These are phyloP conservation scores for Graphium sp. DNA, from an alignment of 2,329 filamentous ascomycete species.

Conservation along the genomic window DNA sequence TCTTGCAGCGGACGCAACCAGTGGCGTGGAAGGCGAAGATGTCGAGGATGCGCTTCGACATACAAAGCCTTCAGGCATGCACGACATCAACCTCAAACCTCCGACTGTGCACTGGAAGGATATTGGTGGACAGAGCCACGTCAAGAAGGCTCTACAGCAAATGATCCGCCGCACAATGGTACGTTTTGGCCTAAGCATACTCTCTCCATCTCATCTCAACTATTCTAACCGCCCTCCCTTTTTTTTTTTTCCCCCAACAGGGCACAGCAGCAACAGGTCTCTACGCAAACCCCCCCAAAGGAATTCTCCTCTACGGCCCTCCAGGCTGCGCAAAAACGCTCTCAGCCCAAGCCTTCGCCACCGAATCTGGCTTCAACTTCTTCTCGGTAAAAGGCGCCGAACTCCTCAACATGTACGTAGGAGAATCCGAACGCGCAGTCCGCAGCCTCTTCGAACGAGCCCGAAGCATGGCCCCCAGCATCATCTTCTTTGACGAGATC, in stretches of 20 bases:
- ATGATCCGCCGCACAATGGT: slow-evolving; percentile 27
- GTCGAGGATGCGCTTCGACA: slow-evolving; percentile 48
- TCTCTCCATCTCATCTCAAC: neutral
- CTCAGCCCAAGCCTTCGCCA: slow-evolving; percentile 78
- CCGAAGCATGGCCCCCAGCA: slow-evolving; percentile 68
- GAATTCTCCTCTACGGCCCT: slow-evolving; percentile 77
- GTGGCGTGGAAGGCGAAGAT: slow-evolving; percentile 21
- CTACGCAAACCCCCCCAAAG: slow-evolving; percentile 49
- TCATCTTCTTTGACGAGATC: slow-evolving; percentile 96
- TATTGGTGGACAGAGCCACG: slow-evolving; percentile 67
- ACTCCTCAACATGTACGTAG: slow-evolving; percentile 91
- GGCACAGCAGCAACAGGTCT: slow-evolving; percentile 14
- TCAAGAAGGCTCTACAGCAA: slow-evolving; percentile 45
- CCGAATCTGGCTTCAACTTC: slow-evolving; percentile 83
- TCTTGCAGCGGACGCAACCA: slow-evolving; percentile 1
- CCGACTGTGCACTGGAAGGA: slow-evolving; percentile 76
- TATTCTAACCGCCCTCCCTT: slow-evolving; percentile 5
- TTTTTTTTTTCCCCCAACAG: neutral
- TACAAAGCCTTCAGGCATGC: slow-evolving; percentile 72
- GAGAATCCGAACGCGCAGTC: slow-evolving; percentile 77
- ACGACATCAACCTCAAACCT: slow-evolving; percentile 76
- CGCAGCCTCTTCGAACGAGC: slow-evolving; percentile 77
- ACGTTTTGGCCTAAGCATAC: too few relatives aligned
- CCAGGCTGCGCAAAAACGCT: slow-evolving; percentile 93
- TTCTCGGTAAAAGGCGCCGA: slow-evolving; percentile 88